Evolutionary conservation across 2,329 filamentous ascomycete species (phyloP).

Genomic region (Cladosporium sp.): DNA sequence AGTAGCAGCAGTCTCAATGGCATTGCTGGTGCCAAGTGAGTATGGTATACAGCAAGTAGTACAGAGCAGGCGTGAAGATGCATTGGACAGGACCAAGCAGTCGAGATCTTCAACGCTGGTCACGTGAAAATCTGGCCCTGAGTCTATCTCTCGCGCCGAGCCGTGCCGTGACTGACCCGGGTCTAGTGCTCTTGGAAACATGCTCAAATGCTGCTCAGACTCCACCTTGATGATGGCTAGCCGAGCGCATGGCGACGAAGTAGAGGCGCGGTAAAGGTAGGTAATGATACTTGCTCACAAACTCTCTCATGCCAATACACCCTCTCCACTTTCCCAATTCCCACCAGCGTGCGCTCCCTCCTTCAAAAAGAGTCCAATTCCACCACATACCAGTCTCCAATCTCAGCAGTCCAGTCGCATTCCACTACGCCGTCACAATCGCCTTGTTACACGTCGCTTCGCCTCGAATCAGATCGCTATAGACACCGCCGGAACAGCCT

Average conservation of each 20-base stretch:
- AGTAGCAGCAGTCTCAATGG: no score
- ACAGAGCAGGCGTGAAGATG: not conserved
- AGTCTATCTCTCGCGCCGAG: not conserved
- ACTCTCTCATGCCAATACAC: conserved; percentile 3
- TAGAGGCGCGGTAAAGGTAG: not conserved
- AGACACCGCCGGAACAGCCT: no score
- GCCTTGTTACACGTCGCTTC: no score
- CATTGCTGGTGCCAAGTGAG: no score
- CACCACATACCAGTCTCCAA: no score
- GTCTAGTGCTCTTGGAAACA: not conserved
- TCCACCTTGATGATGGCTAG: conserved; percentile 7
- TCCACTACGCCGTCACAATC: no score
- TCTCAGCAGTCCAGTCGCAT: no score
- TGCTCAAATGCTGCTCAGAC: conserved; percentile 11
- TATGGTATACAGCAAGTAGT: no score
- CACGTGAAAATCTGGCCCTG: not conserved
- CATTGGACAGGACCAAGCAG: not conserved
- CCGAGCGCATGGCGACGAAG: not conserved
- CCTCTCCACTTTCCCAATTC: not conserved
- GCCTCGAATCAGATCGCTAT: no score
- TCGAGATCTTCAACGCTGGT: not conserved
- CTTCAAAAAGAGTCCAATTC: no score
- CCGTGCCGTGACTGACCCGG: not conserved
- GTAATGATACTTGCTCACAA: not conserved
- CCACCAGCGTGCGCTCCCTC: not conserved